Evolutionary conservation across 2,329 filamentous ascomycete species (phyloP).

Genomic region (Monosporascus ibericus): DNA sequence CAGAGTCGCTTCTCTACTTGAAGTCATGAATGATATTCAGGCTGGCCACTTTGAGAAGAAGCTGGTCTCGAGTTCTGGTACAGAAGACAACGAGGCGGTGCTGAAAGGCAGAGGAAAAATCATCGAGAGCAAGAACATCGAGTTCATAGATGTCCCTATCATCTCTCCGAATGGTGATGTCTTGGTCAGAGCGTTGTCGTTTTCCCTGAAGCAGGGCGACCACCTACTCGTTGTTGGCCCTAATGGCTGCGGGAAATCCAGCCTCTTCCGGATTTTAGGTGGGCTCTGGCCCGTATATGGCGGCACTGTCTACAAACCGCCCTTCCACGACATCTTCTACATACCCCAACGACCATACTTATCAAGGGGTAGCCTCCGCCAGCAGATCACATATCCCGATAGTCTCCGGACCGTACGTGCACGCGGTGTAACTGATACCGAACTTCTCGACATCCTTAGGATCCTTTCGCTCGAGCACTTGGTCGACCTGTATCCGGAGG

Average conservation of each 20-base stretch:
- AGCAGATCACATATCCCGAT: conserved; percentile 97
- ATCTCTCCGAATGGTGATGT: conserved; percentile 96
- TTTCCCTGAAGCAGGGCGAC: conserved; percentile 78
- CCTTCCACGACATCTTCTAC: conserved; percentile 93
- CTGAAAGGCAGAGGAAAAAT: conserved; percentile 76
- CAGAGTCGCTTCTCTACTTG: conserved; percentile 79
- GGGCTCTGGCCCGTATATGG: conserved; percentile 98
- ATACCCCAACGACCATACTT: conserved; percentile 95
- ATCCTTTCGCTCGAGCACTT: conserved; percentile 80
- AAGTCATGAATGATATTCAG: conserved; percentile 92
- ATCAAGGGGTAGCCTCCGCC: conserved; percentile 82
- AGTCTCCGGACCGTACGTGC: conserved; percentile 79
- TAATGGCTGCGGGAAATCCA: conserved; percentile 96
- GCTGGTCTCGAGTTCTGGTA: conserved; percentile 81
- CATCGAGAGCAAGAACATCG: conserved; percentile 58
- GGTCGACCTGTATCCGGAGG: conserved; percentile 66
- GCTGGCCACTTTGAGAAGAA: conserved; percentile 93
- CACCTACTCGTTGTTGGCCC: conserved; percentile 93
- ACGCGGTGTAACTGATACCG: conserved; percentile 74
- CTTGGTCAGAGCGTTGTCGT: conserved; percentile 77
- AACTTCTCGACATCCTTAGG: conserved; percentile 70
- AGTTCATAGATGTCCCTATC: conserved; percentile 63
- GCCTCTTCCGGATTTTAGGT: conserved; percentile 90
- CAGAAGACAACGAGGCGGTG: conserved; percentile 74
- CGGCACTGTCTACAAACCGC: conserved; percentile 84